These are phyloP conservation scores for Aspergillus sclerotialis DNA, from an alignment of 2,329 filamentous ascomycete genomes.

Conservation along the genomic window DNA sequence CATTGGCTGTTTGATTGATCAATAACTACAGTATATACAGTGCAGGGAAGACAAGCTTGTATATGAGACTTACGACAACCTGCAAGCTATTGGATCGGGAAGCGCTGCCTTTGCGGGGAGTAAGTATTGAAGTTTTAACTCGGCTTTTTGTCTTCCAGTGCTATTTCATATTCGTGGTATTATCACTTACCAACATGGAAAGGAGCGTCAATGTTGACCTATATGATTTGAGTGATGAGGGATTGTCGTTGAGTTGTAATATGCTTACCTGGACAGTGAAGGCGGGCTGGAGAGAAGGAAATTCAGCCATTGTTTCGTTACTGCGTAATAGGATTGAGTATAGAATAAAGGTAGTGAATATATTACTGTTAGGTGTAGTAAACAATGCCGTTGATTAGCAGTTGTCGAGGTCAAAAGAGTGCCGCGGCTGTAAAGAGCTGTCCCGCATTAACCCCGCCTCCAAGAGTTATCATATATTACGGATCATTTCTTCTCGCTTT, in stretches of 20 bases:
- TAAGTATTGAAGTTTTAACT: too few relatives aligned
- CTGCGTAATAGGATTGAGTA: conserved; percentile 4
- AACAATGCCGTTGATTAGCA: too few relatives aligned
- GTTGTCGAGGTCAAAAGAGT: too few relatives aligned
- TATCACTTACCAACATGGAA: conserved; percentile 23
- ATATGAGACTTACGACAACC: conserved; percentile 27
- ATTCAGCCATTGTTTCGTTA: conserved; percentile 31
- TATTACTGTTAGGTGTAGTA: too few relatives aligned
- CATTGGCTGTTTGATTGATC: conserved; percentile 27
- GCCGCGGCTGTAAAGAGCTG: too few relatives aligned
- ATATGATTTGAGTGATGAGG: neutral
- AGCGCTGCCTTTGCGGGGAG: conserved; percentile 23
- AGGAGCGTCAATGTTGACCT: conserved; percentile 27
- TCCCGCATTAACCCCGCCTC: too few relatives aligned
- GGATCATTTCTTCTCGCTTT: too few relatives aligned
- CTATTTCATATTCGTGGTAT: neutral
- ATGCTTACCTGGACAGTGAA: conserved; percentile 31
- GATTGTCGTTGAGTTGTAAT: neutral
- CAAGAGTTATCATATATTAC: too few relatives aligned
- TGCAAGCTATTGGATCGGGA: conserved; percentile 28
- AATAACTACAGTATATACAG: neutral
- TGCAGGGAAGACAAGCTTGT: too few relatives aligned
- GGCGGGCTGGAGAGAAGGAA: conserved; percentile 33
- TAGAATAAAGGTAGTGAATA: neutral
- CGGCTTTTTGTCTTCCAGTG: neutral